phyloP scores from a whole-genome alignment of 2,329 filamentous ascomycete genomes.

The Stagonosporopsis chrysanthemi region DNA sequence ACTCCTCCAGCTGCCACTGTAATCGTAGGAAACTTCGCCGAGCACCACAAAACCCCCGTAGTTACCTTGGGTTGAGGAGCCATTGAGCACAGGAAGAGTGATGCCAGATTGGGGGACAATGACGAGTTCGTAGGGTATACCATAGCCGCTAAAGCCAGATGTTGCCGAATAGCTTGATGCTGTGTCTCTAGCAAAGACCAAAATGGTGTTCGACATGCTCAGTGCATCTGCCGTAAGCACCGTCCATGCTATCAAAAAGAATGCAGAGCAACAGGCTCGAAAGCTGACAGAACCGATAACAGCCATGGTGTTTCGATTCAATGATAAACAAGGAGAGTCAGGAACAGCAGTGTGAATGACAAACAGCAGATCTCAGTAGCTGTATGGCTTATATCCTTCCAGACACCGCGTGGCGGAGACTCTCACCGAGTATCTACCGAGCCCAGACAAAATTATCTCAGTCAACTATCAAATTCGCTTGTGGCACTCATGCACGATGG shows the following conservation, averaged over 20 bases:
- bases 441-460: neutral
- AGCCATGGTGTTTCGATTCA: neutral
- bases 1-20: constrained; percentile 57
- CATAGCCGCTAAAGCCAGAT: constrained; percentile 66
- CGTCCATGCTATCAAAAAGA: neutral
- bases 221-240: neutral
- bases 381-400: neutral
- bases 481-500: neutral
- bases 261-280: neutral
- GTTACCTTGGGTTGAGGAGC: constrained; percentile 58
- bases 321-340: neutral
- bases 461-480: neutral
- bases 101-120: constrained; percentile 62
- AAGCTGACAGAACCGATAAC: neutral
- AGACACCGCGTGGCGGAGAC: neutral
- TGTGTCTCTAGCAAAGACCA: constrained; percentile 64
- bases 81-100: constrained; percentile 61
- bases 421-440: neutral
- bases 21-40: constrained; percentile 63
- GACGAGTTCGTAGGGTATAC: constrained; percentile 65
- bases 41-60: constrained; percentile 67
- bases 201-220: constrained; percentile 51
- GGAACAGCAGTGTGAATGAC: neutral
- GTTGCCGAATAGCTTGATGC: constrained; percentile 59
- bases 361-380: neutral